Base-by-base conservation (phyloP, 2,329 filamentous ascomycete species). In the Elsinoe fawcettii region DNA sequence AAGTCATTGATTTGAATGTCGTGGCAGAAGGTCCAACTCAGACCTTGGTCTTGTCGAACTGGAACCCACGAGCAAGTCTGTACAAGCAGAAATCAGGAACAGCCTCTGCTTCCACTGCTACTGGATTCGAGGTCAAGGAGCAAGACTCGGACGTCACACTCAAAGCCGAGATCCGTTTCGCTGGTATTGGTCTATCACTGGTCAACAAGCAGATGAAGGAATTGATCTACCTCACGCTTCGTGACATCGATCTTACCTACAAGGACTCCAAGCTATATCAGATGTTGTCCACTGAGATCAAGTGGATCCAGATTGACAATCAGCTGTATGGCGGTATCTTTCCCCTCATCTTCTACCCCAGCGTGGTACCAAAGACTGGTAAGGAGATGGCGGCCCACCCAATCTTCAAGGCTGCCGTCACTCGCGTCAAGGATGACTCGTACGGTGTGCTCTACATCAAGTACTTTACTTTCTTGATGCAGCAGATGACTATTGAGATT, bases 241-340 rank as follows among this genome's bases (percentile, higher is more conserved):
- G 92, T 53, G 92, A 96, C 61, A 88, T 97, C 23, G 86, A 93
- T 64, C 74, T 99, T 62, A 90, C 91, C 60, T 96, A 93, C 71
- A 90, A 85, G 57, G 93, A 99, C 66, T 97, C 93, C n/a, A 82
- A 85, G 16, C 77, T 96, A 14, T 96, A 96, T 67, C 93, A 99
- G 72, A 97, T 90, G 0, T 74, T 96, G 60, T 92, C 89, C 49
- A 77, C 93, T 53, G 88, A 90, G 0, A 86, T 97, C 69, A 97
- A 99, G 71, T 99, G 95, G 95, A 93, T 99, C 25, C 93, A 99
- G 72, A 88, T 99, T 64, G 93, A 99, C 73, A 99, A 99, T 65
- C 93, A 99, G 71, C 82, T 99, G 12, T 99, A 99, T 66, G 95
- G 95, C 25, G 93, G 95, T 23, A 91, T 99, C 64, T 99, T 99